A percentile compares a stretch with the other conserved stretches of the same genome.
phyloP scores from a whole-genome alignment of 1,284 basidiomycete genomes.

The Ceratobasidium sp. region DNA sequence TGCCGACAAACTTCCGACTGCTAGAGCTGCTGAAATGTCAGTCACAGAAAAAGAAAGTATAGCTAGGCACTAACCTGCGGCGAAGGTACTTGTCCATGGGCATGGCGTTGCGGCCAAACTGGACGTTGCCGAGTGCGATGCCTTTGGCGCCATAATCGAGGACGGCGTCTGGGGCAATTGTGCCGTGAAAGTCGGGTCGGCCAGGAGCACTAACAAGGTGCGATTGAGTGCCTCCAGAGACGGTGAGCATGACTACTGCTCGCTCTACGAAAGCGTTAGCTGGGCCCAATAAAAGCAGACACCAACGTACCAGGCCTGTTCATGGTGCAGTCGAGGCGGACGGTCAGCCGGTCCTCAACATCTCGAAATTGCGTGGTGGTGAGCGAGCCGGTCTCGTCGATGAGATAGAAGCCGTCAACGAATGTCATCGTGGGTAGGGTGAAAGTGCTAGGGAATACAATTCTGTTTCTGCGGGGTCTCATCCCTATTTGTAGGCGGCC shows the following conservation, averaged over 20 bases:
- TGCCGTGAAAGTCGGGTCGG: slow-evolving; percentile 32
- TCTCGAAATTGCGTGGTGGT: slow-evolving; percentile 34
- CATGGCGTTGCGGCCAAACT: slow-evolving; percentile 32
- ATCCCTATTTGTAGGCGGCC: background rate
- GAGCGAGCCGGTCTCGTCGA: slow-evolving; percentile 36
- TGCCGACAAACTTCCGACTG: slow-evolving; percentile 34
- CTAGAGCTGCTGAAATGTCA: slow-evolving; percentile 8
- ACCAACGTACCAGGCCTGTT: slow-evolving; percentile 24
- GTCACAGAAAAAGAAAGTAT: background rate
- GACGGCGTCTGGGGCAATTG: slow-evolving; percentile 21
- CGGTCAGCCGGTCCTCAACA: slow-evolving; percentile 31
- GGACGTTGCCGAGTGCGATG: slow-evolving; percentile 24
- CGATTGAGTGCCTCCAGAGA: slow-evolving; percentile 29
- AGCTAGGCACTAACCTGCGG: slow-evolving; percentile 6
- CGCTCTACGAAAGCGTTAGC: background rate
- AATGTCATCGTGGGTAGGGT: slow-evolving; percentile 21
- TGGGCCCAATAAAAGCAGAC: background rate
- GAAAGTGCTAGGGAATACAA: background rate
- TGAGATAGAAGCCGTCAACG: slow-evolving; percentile 36
- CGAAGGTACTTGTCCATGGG: slow-evolving; percentile 35
- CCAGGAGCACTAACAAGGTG: slow-evolving; percentile 31
- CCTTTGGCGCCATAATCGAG: slow-evolving; percentile 36
- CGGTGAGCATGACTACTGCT: slow-evolving; percentile 32
- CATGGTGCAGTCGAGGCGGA: slow-evolving; percentile 35
- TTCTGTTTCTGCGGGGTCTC: too few species aligned